Evolutionary conservation across 2,329 filamentous ascomycete genomes (phyloP), one percentile per base, ranked within the genome.

Genomic region (Diaporthe sp.): DNA sequence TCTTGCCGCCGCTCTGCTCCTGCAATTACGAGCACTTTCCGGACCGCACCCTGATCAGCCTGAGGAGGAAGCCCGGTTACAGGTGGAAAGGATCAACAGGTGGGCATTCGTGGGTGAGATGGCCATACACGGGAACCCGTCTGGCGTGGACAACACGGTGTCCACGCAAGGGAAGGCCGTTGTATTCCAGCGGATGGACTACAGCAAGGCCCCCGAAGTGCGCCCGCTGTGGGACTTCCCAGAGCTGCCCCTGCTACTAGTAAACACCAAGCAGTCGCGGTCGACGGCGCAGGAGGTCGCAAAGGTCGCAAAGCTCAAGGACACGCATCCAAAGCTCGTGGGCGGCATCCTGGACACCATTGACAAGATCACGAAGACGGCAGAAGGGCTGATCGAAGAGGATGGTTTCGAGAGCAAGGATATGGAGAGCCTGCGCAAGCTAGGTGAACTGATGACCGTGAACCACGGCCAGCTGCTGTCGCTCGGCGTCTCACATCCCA

Each of bases 91-190:
- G 78, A 98, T 99, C 85, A 99, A 99, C 84, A 91, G 94, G 77
- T 99, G 97, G 97, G 96, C 97, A 0, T 98, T 98, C 84, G 97
- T 99, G 0, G 94, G 94, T 34, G 97, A 99, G 84, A 94, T 98
- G 92, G 97, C 95, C 85, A 98, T 98, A 77, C 97, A 99, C 82
- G 97, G 96, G 51, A 98, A 98, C 81, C 97, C 97, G 0, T 98
- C 95, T 0, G 97, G 97, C 0, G 95, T 99, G 58, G 97, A 99
- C 85, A 99, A 99, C 84, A 99, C 97, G 3, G 96, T 99, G 39
- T 90, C 96, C 17, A 94, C 96, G 17, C 94, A 97, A 80, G 97
- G 97, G 74, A 98, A 98, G 85, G 97, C 96, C 0, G 95, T 99
- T 1, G 88, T 98, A 3, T 99, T 98, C 86, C 93, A 96, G 81